Conservation (phyloP, 495 filamentous ascomycete species). For the Penicillium bialowiezense region DNA sequence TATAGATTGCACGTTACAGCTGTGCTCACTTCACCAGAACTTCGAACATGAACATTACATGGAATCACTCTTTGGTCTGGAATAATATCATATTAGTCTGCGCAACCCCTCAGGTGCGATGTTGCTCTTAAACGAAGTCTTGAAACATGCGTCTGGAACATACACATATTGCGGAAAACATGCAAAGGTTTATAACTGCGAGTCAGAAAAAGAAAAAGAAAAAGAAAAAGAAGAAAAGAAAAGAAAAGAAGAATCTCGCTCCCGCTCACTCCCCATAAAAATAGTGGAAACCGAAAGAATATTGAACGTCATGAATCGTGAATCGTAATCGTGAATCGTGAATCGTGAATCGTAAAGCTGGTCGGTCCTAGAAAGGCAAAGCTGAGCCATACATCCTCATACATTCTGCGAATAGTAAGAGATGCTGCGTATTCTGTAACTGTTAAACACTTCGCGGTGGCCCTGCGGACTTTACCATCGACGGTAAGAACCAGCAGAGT, state of each 20-base stretch:
- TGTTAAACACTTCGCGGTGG: not conserved
- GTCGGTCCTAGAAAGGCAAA: not conserved
- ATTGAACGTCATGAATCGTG: not conserved
- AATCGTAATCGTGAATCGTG: not conserved
- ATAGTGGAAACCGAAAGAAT: not conserved
- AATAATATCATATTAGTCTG: constrained; percentile 15
- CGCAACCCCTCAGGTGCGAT: constrained; percentile 1
- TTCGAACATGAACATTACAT: not conserved
- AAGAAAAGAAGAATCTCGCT: not conserved
- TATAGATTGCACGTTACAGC: constrained; percentile 15
- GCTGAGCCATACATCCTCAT: constrained; percentile 13
- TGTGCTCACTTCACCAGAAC: not conserved
- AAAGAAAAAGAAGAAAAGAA: no score
- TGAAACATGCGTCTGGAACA: constrained; percentile 16
- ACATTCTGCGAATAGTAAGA: constrained; percentile 22
- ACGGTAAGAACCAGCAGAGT: not conserved
- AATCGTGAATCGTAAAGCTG: constrained; percentile 2
- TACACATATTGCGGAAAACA: constrained; percentile 15
- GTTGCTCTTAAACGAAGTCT: constrained; percentile 6
- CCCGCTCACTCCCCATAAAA: not conserved
- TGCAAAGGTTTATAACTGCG: constrained; percentile 7
- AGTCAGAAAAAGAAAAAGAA: not conserved
- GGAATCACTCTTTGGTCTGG: constrained; percentile 1
- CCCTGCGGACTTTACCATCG: not conserved
- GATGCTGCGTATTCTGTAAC: constrained; percentile 9